phyloP scores from a whole-genome alignment of 108 stramenopile genomes.

The Seminavis robusta region DNA sequence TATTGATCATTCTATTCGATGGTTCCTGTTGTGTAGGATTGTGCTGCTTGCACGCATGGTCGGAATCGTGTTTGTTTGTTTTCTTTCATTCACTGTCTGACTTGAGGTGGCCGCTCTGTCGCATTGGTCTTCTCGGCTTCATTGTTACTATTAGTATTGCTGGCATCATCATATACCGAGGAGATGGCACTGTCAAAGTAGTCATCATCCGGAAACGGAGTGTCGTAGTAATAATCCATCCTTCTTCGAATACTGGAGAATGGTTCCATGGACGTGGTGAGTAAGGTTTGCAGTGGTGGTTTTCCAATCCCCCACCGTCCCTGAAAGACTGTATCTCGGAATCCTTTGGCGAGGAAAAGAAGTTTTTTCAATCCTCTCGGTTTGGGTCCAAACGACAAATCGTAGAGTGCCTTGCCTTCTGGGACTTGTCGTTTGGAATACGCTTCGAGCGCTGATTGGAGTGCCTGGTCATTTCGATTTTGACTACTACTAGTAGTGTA shows the following conservation, averaged over 20 bases:
- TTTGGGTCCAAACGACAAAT: conserved; percentile 67
- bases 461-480: neutral
- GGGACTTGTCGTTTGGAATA: conserved; percentile 68
- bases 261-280: conserved; percentile 50
- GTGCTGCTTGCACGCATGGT: no score
- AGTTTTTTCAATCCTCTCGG: conserved; percentile 22
- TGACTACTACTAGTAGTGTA: neutral
- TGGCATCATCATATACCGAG: no score
- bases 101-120: no score
- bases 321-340: conserved; percentile 47
- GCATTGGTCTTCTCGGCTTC: no score
- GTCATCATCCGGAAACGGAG: conserved; percentile 42
- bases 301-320: conserved; percentile 68
- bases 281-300: conserved; percentile 52
- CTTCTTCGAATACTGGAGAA: conserved; percentile 56
- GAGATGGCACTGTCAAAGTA: conserved; percentile 21
- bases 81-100: no score
- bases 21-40: no score
- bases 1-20: no score
- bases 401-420: conserved; percentile 70
- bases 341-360: conserved; percentile 24
- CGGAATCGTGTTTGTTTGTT: no score
- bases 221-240: conserved; percentile 41
- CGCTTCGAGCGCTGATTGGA: conserved; percentile 23
- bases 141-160: no score